Evolutionary conservation across 2,329 filamentous ascomycete genomes (phyloP).

Genomic region (Oidium heveae): DNA sequence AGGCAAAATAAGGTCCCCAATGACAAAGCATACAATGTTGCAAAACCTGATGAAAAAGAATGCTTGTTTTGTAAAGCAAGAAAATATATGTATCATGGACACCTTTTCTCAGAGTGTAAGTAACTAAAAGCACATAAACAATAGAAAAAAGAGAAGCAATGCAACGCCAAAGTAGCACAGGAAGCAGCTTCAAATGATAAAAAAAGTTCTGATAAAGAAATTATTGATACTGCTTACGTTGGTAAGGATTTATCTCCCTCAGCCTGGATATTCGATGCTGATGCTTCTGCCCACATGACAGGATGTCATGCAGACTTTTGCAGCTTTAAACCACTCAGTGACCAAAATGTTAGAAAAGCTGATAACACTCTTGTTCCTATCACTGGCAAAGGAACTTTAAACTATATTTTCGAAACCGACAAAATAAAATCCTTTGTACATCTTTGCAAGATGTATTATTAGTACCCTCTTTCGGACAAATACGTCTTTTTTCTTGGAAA

Average conservation of each 20-base stretch:
- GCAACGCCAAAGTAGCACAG: too few species aligned
- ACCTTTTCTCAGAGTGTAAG: background rate
- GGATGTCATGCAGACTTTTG: background rate
- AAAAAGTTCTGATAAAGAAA: background rate
- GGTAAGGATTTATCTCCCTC: background rate
- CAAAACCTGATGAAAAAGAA: background rate
- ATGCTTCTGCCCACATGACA: background rate
- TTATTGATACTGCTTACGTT: background rate
- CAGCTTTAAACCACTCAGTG: background rate
- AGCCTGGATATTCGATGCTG: background rate
- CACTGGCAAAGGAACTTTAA: background rate
- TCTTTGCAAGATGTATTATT: background rate
- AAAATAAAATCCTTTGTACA: too few species aligned
- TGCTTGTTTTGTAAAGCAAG: background rate
- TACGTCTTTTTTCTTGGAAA: background rate
- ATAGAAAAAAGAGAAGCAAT: background rate
- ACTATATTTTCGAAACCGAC: background rate
- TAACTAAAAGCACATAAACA: background rate
- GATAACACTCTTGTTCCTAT: background rate
- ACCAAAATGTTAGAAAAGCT: background rate
- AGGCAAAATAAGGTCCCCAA: background rate
- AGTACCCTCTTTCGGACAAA: constrained; percentile 1
- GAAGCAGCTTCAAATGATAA: background rate
- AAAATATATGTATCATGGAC: background rate
- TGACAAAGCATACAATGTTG: background rate